These are phyloP conservation scores for Peniophora sp. DNA, from an alignment of 1,284 basidiomycete genomes.

Conservation along the genomic window DNA sequence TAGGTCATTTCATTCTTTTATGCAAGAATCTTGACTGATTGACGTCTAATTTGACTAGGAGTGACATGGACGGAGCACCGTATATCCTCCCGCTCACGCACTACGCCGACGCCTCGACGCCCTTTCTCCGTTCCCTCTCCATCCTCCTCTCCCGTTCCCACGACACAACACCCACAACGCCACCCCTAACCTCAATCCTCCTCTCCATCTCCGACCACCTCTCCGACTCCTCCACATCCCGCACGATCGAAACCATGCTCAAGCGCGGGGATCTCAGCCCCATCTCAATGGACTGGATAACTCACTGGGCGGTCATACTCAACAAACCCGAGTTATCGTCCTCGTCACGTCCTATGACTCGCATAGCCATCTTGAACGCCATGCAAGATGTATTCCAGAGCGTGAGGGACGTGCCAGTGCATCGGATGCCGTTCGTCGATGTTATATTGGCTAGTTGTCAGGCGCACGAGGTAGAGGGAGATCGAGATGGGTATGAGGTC, in stretches of 20 bases:
- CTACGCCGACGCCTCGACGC: slow-evolving; percentile 41
- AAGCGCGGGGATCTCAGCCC: slow-evolving; percentile 61
- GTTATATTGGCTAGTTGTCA: slow-evolving; percentile 49
- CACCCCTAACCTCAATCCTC: slow-evolving; percentile 53
- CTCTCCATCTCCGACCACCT: slow-evolving; percentile 57
- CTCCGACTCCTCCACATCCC: slow-evolving; percentile 53
- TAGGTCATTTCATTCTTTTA: slow-evolving; percentile 12
- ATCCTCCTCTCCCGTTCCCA: slow-evolving; percentile 56
- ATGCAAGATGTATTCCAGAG: slow-evolving; percentile 52
- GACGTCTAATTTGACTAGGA: slow-evolving; percentile 30
- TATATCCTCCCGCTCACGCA: slow-evolving; percentile 46
- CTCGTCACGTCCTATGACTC: slow-evolving; percentile 42
- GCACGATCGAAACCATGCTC: slow-evolving; percentile 49
- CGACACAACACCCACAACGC: slow-evolving; percentile 39
- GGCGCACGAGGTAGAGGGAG: slow-evolving; percentile 25
- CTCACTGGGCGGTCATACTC: slow-evolving; percentile 53
- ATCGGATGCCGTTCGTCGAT: slow-evolving; percentile 53
- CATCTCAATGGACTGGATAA: slow-evolving; percentile 59
- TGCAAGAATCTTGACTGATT: too few species aligned
- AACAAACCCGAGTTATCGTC: slow-evolving; percentile 41
- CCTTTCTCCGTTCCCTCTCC: slow-evolving; percentile 51
- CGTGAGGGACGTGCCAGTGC: slow-evolving; percentile 59
- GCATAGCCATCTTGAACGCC: slow-evolving; percentile 43
- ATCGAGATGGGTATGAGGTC: slow-evolving; percentile 33
- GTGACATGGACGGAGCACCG: slow-evolving; percentile 40